A percentile compares a stretch with the other conserved stretches of the same genome.
These are phyloP conservation scores for Termitomyces sp. DNA, from an alignment of 1,284 basidiomycete species.

Conservation along the genomic window DNA sequence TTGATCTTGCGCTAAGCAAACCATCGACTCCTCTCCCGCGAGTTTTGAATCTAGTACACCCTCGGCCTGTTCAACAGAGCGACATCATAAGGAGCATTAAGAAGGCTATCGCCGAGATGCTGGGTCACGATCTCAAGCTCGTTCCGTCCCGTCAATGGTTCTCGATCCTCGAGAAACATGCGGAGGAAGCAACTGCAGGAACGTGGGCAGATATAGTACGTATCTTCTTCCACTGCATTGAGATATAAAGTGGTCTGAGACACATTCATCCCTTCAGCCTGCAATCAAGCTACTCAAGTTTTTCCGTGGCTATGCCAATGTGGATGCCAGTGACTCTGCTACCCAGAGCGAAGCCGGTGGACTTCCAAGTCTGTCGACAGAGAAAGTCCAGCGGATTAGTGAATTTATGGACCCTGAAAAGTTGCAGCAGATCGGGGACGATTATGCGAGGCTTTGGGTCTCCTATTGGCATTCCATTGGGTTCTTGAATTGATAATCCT, in stretches of 20 bases:
- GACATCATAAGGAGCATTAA: background rate
- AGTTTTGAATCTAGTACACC: conserved; percentile 7
- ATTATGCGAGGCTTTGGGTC: conserved; percentile 8
- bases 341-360: conserved; percentile 1
- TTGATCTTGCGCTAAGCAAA: conserved; percentile 1
- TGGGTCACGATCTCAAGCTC: conserved; percentile 4
- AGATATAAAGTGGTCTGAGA: background rate
- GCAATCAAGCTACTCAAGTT: conserved; percentile 6
- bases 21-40: background rate
- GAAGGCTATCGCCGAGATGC: background rate
- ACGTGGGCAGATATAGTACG: conserved; percentile 4
- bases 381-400: background rate
- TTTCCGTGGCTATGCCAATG: background rate
- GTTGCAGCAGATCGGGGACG: background rate
- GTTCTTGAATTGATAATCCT: background rate
- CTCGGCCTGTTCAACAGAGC: background rate
- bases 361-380: conserved; percentile 6
- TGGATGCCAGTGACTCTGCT: background rate
- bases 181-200: background rate
- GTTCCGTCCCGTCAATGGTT: conserved; percentile 4
- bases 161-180: background rate
- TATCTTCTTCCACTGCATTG: background rate
- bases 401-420: background rate
- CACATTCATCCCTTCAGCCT: background rate
- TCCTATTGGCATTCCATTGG: conserved; percentile 7